phyloP scores from a whole-genome alignment of 1,284 basidiomycete genomes.

The Malassezia psittaci region DNA sequence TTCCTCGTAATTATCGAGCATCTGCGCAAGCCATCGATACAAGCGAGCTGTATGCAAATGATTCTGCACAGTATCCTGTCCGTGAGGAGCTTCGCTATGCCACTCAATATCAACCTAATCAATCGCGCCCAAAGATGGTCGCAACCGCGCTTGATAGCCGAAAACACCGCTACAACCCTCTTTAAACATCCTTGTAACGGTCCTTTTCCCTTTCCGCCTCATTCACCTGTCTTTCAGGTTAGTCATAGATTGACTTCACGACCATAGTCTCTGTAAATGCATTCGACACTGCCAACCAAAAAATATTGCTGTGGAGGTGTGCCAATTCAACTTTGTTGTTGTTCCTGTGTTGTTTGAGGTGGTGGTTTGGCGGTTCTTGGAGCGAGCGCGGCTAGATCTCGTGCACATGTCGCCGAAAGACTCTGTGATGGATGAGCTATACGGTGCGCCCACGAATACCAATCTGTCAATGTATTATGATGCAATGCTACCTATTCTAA shows the following conservation, averaged over 20 bases:
- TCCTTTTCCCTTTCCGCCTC: background rate
- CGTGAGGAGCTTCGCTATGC: slow-evolving; percentile 8
- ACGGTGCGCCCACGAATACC: too few species aligned
- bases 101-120: background rate
- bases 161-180: slow-evolving; percentile 8
- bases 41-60: background rate
- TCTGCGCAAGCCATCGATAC: too few species aligned
- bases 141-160: background rate
- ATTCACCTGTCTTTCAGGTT: background rate
- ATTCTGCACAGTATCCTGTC: slow-evolving; percentile 2
- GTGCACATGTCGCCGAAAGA: too few species aligned
- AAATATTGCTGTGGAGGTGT: background rate
- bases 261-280: slow-evolving; percentile 2
- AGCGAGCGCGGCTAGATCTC: too few species aligned
- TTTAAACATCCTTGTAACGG: background rate
- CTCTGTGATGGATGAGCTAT: too few species aligned
- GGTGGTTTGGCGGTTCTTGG: background rate
- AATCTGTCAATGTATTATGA: too few species aligned
- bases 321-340: background rate
- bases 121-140: background rate
- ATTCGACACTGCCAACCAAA: too few species aligned
- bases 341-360: background rate
- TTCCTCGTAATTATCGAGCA: background rate
- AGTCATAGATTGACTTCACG: background rate
- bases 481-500: too few species aligned